These are phyloP conservation scores for Raffaelea ambrosiae DNA, from an alignment of 2,329 filamentous ascomycete genomes.

Conservation along the genomic window DNA sequence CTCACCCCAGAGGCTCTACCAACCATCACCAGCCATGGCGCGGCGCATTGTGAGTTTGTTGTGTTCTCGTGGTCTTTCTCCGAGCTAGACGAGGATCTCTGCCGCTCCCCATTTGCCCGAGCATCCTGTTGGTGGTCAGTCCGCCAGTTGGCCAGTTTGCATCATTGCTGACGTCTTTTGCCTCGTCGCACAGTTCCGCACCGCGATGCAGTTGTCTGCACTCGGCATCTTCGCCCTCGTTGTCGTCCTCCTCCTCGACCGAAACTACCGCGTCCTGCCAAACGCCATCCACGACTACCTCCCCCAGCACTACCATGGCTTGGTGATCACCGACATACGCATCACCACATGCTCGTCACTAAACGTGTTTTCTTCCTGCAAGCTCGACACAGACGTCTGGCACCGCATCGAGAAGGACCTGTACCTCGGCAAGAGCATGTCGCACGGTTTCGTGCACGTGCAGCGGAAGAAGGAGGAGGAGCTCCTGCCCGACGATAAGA, in stretches of 20 bases:
- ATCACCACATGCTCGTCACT: constrained; percentile 67
- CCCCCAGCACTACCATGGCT: constrained; percentile 74
- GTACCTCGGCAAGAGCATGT: constrained; percentile 66
- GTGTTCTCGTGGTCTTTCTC: not conserved
- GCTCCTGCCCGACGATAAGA: constrained; percentile 61
- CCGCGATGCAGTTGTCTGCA: constrained; percentile 65
- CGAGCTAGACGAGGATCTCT: too few species aligned
- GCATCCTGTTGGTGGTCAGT: too few species aligned
- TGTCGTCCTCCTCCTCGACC: constrained; percentile 75
- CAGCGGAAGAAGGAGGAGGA: constrained; percentile 82
- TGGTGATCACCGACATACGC: constrained; percentile 78
- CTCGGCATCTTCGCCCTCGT: constrained; percentile 59
- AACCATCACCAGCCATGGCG: constrained; percentile 16
- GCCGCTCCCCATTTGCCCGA: too few species aligned
- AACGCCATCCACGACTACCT: constrained; percentile 79
- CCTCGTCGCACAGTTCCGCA: constrained; percentile 41
- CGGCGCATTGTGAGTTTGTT: constrained; percentile 19
- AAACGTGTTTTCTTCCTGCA: constrained; percentile 68
- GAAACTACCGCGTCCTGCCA: constrained; percentile 79
- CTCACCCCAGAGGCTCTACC: too few species aligned
- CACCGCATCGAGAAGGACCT: constrained; percentile 84
- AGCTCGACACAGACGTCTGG: constrained; percentile 64
- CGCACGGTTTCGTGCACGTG: constrained; percentile 74
- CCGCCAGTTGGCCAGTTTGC: too few species aligned
- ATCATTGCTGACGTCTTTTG: not conserved